phyloP scores from a whole-genome alignment of 441 rosid species.

The Hypseocharis bilobata region DNA sequence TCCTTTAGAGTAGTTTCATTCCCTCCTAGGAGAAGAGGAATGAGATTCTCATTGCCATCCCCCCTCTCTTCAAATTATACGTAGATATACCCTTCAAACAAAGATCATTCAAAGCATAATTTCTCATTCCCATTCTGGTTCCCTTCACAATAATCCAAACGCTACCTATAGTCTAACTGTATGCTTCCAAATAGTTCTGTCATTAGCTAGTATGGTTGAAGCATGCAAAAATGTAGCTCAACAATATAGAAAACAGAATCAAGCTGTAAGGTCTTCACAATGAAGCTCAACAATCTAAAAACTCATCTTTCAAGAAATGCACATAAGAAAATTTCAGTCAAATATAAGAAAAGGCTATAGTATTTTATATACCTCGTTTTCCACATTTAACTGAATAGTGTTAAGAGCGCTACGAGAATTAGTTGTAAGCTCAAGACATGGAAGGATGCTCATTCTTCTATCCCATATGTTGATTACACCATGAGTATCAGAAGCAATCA shows the following conservation, averaged over 20 bases:
- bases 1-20: no score
- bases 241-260: not conserved
- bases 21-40: no score
- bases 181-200: not conserved
- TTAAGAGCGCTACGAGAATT: slow-evolving; percentile 39
- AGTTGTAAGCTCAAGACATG: slow-evolving; percentile 59
- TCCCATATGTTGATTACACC: slow-evolving; percentile 78
- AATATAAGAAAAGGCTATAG: not conserved
- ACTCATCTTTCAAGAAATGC: not conserved
- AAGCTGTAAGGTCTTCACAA: slow-evolving; percentile 1
- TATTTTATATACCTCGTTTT: slow-evolving; percentile 52
- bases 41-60: no score
- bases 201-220: not conserved
- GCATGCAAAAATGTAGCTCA: not conserved
- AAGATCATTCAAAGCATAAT: no score
- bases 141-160: no score
- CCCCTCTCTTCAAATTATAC: no score
- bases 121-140: no score
- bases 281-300: not conserved
- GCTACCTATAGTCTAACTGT: not conserved
- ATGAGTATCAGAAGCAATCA: slow-evolving; percentile 63
- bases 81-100: no score
- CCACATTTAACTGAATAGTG: slow-evolving; percentile 49
- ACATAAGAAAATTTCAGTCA: slow-evolving; percentile 1
- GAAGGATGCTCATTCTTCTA: slow-evolving; percentile 52